Evolutionary conservation across 2,329 filamentous ascomycete genomes (phyloP).

Genomic region (Diaporthe sp.): DNA sequence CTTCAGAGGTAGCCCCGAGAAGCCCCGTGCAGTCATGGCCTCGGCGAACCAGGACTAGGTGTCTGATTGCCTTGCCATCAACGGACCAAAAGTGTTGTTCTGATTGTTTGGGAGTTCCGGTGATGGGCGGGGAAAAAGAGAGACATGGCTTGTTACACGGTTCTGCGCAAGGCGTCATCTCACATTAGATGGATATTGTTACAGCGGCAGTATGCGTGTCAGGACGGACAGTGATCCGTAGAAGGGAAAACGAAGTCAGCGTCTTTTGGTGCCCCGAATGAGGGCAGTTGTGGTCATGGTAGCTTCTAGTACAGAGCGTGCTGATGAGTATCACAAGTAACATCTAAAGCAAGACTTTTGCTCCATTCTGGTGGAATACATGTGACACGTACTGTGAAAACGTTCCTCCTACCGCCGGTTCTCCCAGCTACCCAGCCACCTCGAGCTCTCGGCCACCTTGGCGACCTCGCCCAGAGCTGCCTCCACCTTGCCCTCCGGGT

Average conservation of each 20-base stretch:
- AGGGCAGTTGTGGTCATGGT: not conserved
- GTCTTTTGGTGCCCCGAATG: not conserved
- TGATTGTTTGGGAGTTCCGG: constrained; percentile 7
- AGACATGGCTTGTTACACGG: constrained; percentile 3
- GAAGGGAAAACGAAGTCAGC: not conserved
- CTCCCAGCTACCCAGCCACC: constrained; percentile 78
- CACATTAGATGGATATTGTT: constrained; percentile 21
- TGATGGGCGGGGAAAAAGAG: not conserved
- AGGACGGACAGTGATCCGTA: not conserved
- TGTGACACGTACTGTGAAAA: not conserved
- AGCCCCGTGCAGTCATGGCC: constrained; percentile 43
- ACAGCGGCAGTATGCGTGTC: constrained; percentile 10
- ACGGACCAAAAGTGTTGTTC: not conserved
- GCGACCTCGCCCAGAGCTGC: constrained; percentile 69
- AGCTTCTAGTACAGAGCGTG: not conserved
- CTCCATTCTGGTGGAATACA: not conserved
- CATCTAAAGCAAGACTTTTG: not conserved
- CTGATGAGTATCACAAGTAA: not conserved
- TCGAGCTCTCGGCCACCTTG: constrained; percentile 68
- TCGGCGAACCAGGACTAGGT: constrained; percentile 28
- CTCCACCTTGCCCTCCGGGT: constrained; percentile 67
- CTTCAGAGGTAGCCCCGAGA: constrained; percentile 72
- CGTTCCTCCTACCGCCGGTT: constrained; percentile 41
- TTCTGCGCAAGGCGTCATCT: constrained; percentile 9
- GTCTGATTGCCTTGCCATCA: not conserved